Evolutionary conservation across 768 basidiomycete species (phyloP).

Genomic region (Solioccasus polychromus): DNA sequence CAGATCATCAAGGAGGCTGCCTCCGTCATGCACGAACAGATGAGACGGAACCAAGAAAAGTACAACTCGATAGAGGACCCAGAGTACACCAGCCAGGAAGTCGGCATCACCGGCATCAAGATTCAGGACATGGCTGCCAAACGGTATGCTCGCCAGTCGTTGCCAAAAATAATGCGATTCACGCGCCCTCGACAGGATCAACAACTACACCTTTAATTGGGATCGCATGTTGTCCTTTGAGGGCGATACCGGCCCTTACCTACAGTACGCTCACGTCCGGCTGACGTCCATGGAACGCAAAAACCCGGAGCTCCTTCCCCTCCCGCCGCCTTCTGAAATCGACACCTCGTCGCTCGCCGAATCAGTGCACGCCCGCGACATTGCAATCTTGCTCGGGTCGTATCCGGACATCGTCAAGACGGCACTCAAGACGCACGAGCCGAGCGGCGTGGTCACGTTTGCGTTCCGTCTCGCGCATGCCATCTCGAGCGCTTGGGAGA

Average conservation of each 20-base stretch:
- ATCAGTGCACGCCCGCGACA: conserved; percentile 75
- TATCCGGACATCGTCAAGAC: conserved; percentile 92
- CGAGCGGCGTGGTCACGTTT: conserved; percentile 88
- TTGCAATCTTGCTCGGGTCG: conserved; percentile 79
- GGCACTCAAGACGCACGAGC: conserved; percentile 83
- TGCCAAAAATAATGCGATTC: too few relatives aligned
- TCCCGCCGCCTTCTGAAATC: conserved; percentile 68
- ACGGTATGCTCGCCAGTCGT: conserved; percentile 47
- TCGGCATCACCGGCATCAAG: conserved; percentile 94
- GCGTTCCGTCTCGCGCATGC: conserved; percentile 84
- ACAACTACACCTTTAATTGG: conserved; percentile 96
- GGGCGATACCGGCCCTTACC: conserved; percentile 93
- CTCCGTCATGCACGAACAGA: conserved; percentile 92
- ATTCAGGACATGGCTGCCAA: conserved; percentile 98
- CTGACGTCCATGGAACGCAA: conserved; percentile 88
- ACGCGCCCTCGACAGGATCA: conserved; percentile 54
- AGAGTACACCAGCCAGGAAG: conserved; percentile 69
- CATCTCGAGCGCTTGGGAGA: conserved; percentile 92
- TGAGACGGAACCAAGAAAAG: conserved; percentile 92
- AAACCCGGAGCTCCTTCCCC: conserved; percentile 81
- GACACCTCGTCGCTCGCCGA: conserved; percentile 63
- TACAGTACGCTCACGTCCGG: conserved; percentile 96
- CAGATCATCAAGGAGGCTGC: conserved; percentile 89
- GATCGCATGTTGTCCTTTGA: conserved; percentile 93
- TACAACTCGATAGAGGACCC: conserved; percentile 88